These are phyloP conservation scores for Cenchrus purpureus DNA, from an alignment of 176 grass and related monocot genomes.

Conservation along the genomic window DNA sequence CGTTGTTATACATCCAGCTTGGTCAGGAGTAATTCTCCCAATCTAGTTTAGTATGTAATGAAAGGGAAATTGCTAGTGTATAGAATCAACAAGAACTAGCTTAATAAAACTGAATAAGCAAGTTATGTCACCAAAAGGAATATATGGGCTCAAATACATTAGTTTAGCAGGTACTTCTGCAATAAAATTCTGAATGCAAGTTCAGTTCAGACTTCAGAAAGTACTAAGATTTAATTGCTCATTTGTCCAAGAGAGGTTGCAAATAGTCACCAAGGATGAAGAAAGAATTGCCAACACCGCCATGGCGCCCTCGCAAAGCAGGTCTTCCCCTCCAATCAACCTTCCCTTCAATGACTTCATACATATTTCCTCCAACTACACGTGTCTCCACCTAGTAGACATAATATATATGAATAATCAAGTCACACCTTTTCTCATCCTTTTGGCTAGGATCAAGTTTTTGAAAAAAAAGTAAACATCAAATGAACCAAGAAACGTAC, in stretches of 20 bases:
- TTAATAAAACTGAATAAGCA: not conserved
- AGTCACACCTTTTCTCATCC: not conserved
- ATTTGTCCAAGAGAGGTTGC: constrained; percentile 3
- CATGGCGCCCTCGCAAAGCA: constrained; percentile 54
- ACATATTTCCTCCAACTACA: constrained; percentile 20
- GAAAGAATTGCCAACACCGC: constrained; percentile 50
- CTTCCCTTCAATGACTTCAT: constrained; percentile 53
- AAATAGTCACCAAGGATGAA: constrained; percentile 49
- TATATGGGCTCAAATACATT: not conserved
- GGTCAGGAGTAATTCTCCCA: not conserved
- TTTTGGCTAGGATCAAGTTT: constrained; percentile 11
- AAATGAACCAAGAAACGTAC: not conserved
- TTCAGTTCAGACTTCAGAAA: not conserved
- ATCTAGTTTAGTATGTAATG: not conserved
- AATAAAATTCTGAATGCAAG: not conserved
- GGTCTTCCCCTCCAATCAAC: constrained; percentile 63
- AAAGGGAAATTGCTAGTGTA: not conserved
- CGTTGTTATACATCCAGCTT: not conserved
- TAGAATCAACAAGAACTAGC: not conserved
- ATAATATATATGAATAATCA: constrained; percentile 22
- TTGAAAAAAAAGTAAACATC: constrained; percentile 9
- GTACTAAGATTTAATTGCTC: not conserved
- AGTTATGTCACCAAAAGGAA: not conserved
- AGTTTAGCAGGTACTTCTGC: not conserved
- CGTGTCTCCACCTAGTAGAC: constrained; percentile 19